Percentiles rank a stretch among this genome's conserved stretches.
Conservation (phyloP, 345 rosid genomes). For the Xanthoceras sorbifolium region DNA sequence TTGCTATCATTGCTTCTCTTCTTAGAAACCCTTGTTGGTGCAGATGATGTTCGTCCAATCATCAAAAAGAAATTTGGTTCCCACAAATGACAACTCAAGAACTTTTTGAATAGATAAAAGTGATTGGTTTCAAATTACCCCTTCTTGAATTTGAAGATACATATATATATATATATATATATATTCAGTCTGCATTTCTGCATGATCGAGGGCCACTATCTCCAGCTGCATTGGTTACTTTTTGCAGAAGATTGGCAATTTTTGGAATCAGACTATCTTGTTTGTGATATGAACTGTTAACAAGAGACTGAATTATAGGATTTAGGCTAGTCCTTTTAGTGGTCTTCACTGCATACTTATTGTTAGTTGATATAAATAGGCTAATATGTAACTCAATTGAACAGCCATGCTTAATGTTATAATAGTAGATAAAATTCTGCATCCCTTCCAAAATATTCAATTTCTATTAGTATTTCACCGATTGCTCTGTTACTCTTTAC, state of each 20-base stretch:
- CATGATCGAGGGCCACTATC: not conserved
- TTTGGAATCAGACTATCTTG: not conserved
- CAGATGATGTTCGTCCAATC: conserved; percentile 26
- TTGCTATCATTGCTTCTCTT: conserved; percentile 24
- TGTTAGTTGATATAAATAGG: not conserved
- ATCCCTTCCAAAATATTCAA: not conserved
- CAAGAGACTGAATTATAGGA: conserved; percentile 1
- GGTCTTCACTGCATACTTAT: not conserved
- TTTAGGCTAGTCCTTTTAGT: conserved; percentile 8
- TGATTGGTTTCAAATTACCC: not conserved
- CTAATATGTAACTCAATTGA: not conserved
- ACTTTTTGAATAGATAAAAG: not conserved
- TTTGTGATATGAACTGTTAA: not conserved
- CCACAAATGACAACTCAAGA: not conserved
- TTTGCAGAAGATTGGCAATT: not conserved
- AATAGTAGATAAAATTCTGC: not conserved
- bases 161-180: not conserved
- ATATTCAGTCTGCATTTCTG: not conserved
- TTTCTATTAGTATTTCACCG: not conserved
- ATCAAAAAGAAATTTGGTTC: conserved; percentile 19
- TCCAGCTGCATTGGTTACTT: not conserved
- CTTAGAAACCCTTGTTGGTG: conserved; percentile 22
- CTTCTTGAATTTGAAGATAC: not conserved
- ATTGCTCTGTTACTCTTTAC: not conserved
- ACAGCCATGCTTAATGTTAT: not conserved